Evolutionary conservation across 352 stramenopile genomes (phyloP), one percentile per base, ranked within the genome.

Genomic region (Phytophthora fragariae): DNA sequence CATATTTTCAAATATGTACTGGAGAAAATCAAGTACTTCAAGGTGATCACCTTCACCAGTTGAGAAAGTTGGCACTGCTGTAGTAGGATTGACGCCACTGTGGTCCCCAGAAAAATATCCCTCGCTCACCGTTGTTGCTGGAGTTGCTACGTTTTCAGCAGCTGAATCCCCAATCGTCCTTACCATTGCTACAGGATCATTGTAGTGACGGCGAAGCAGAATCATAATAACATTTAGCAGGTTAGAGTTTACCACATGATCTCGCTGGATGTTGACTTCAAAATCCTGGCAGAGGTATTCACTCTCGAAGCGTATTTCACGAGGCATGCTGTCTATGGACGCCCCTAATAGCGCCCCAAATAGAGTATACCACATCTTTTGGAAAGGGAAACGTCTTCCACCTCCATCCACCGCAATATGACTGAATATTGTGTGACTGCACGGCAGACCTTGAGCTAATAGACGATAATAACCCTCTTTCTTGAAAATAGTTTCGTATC

Each of bases 401-500:
- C 62, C n/a, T 24, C 50, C 17, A 65, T 70, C 19, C 39, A 63
- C 35, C 24, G 37, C n/a, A 56, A 49, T 21, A 62, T 35, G 57
- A 24, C 21, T 65, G 19, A 86, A 86, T 10, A 70, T 19, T 2
- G 65, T 49, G 46, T 82, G 74, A 12, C 78, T 77, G 27, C 81
- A 92, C 0, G 87, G 87, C 5, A 94, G 77, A 11, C 85, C 81
- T 53, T 92, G 84, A 2, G 82, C 79, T 5, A 94, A 66, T 17
- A 94, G 61, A 5, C 77, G 82, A 67, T 94, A 94, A 63, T 86
- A 94, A 10, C 86, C 84, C 24, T 94, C 86, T 68, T 83, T 90
- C 55, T 80, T 85, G 41, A 89, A 94, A 14, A 80, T 69, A 21
- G 10, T 72, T 41, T 92, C 85, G 49, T 94, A 94, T 1, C 70